A percentile compares a stretch with the other conserved stretches of the same genome.
phyloP scores from a whole-genome alignment of 2,329 filamentous ascomycete species.

The Apiospora koreana region DNA sequence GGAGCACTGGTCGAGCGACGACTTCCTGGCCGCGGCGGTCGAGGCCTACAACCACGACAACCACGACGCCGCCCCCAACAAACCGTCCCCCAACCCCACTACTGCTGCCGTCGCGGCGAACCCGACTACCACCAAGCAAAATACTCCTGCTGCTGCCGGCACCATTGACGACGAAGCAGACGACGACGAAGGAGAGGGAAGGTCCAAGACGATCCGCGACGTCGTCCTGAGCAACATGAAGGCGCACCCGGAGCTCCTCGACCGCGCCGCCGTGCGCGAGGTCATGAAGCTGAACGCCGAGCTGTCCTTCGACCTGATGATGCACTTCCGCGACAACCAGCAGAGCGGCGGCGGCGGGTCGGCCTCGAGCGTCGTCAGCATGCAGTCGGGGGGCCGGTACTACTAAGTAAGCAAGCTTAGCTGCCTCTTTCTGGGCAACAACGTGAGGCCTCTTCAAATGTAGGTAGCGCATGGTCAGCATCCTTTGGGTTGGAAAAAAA shows the following conservation, averaged over 20 bases:
- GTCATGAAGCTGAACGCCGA: constrained; percentile 15
- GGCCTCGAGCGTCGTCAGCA: not conserved
- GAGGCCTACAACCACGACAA: constrained; percentile 20
- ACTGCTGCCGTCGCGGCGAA: too few relatives aligned
- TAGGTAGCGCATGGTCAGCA: too few relatives aligned
- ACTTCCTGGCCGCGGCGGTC: constrained; percentile 19
- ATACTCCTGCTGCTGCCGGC: too few relatives aligned
- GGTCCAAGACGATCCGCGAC: constrained; percentile 16
- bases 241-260: constrained; percentile 18
- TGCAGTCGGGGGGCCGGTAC: not conserved
- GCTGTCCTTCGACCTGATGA: constrained; percentile 20
- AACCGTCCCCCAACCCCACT: not conserved
- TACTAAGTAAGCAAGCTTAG: not conserved
- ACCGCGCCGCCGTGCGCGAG: constrained; percentile 13
- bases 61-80: too few relatives aligned
- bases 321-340: constrained; percentile 6
- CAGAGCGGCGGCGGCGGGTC: not conserved
- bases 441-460: too few relatives aligned
- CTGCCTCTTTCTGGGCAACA: too few relatives aligned
- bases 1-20: constrained; percentile 16
- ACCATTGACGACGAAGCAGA: too few relatives aligned
- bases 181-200: not conserved
- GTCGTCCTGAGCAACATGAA: constrained; percentile 17
- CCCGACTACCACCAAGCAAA: not conserved
- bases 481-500: too few relatives aligned